Evolutionary conservation across 192 early-diverging fungal genomes (phyloP).

Genomic region (Allomyces javanicus): DNA sequence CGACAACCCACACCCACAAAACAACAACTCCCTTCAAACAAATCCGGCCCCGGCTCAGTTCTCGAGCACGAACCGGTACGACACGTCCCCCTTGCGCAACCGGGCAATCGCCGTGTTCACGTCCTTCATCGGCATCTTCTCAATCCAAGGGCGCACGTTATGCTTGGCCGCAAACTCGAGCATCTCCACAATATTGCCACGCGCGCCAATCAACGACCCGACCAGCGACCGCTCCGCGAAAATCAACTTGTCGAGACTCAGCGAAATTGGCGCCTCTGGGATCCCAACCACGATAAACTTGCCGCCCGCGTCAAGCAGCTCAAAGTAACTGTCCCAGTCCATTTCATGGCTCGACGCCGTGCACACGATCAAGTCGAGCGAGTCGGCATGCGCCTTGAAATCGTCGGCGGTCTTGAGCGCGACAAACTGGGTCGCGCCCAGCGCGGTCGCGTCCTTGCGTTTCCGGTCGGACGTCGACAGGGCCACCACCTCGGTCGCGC

Average conservation of each 20-base stretch:
- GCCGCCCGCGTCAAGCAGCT: constrained; percentile 32
- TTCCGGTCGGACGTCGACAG: not conserved
- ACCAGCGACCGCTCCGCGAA: constrained; percentile 19
- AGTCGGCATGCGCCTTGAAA: constrained; percentile 6
- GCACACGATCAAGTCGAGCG: constrained; percentile 18
- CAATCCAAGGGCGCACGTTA: no score
- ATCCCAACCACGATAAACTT: constrained; percentile 41
- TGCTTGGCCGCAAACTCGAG: constrained; percentile 23
- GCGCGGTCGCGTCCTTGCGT: not conserved
- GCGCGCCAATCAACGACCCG: constrained; percentile 45
- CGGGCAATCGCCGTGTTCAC: no score
- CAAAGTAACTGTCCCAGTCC: constrained; percentile 24
- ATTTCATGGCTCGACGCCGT: constrained; percentile 14
- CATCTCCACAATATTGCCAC: constrained; percentile 35
- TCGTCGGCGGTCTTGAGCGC: constrained; percentile 8
- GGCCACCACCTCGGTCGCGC: not conserved
- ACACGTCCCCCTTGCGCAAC: no score
- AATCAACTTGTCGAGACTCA: constrained; percentile 19
- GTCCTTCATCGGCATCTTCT: no score
- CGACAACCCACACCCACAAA: no score
- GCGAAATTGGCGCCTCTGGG: constrained; percentile 28
- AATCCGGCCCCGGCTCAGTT: no score
- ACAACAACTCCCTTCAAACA: no score
- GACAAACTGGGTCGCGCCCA: not conserved
- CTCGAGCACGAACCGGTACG: no score